phyloP scores from a whole-genome alignment of 805 yeast genomes.

The Candida manassasensis region DNA sequence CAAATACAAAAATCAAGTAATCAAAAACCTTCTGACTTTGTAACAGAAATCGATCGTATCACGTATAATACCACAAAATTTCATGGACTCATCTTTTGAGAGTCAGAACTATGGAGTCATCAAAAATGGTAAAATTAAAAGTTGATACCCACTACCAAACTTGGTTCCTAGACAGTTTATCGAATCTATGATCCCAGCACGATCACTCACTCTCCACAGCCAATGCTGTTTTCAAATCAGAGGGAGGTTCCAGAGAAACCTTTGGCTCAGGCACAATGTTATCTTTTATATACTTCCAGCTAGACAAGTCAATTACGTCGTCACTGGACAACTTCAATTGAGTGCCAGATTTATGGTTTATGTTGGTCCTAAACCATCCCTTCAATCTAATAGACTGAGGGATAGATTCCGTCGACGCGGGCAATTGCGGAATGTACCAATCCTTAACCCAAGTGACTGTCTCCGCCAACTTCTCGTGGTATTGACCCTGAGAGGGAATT shows the following conservation, averaged over 20 bases:
- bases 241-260: background rate
- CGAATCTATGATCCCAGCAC: no score
- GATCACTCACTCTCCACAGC: conserved; percentile 8
- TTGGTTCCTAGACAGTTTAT: no score
- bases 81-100: no score
- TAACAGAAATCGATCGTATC: no score
- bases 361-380: conserved; percentile 35
- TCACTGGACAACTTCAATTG: conserved; percentile 10
- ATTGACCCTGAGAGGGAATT: conserved; percentile 2
- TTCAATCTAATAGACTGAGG: conserved; percentile 19
- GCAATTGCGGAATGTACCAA: conserved; percentile 28
- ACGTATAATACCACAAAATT: no score
- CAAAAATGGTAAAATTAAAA: no score
- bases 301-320: conserved; percentile 44
- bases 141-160: no score
- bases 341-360: conserved; percentile 12
- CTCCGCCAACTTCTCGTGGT: conserved; percentile 19
- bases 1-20: no score
- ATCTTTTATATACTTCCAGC: conserved; percentile 27
- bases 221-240: conserved; percentile 14
- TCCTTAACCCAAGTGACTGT: conserved; percentile 36
- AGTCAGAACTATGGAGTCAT: no score
- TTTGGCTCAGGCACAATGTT: background rate
- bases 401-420: conserved; percentile 6
- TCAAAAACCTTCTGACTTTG: no score